Base-by-base conservation (phyloP, 441 rosid species). In the Arabidopsis lyrata region DNA sequence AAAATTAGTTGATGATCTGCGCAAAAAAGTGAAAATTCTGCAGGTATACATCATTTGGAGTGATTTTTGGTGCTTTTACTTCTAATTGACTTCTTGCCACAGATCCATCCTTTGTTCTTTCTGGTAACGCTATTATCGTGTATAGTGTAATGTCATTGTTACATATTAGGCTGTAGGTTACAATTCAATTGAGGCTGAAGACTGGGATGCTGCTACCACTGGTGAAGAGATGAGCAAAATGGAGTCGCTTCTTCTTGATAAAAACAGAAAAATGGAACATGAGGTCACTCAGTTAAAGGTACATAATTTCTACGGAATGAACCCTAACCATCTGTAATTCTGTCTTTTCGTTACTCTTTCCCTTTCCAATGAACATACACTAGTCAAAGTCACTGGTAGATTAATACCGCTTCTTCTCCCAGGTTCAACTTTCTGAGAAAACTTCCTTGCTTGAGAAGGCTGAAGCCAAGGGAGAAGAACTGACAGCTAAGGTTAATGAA, bases 161-260 rank as follows among this genome's bases (percentile, higher is more conserved):
- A 73, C 59, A 35, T 65, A 57, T 79, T 81, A 93, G 99, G 97
- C 97, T 55, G 98, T 93, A 52, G 97, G 97, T 64, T 96, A 96
- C 84, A 96, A 93, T 85, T 93, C 97, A 58, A 90, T 91, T 77
- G 99, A 96, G 83, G 98, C 97, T 70, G 99, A 96, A 83, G 97
- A 96, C 79, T 96, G 99, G 99, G 99, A 96, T 79, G 93, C 78
- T 56, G 99, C 99, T 71, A 89, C 99, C 54, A 80, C 83, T 45
- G 96, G 95, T 63, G 96, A 91, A 77, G 98, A 93, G 87, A 96
- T 93, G 97, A 93, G 97, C 91, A 89, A 86, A 84, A 88, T 96
- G 99, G 99, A 96, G 82, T 91, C 90, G 59, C 98, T 96, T 80
- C 97, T 96, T 79, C 99, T 96, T 58, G 99, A 96, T 81, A 96